A percentile compares a stretch with the other conserved stretches of the same genome.
Evolutionary conservation across 2,329 filamentous ascomycete genomes (phyloP).

Genomic region (Coniochaeta sp.): DNA sequence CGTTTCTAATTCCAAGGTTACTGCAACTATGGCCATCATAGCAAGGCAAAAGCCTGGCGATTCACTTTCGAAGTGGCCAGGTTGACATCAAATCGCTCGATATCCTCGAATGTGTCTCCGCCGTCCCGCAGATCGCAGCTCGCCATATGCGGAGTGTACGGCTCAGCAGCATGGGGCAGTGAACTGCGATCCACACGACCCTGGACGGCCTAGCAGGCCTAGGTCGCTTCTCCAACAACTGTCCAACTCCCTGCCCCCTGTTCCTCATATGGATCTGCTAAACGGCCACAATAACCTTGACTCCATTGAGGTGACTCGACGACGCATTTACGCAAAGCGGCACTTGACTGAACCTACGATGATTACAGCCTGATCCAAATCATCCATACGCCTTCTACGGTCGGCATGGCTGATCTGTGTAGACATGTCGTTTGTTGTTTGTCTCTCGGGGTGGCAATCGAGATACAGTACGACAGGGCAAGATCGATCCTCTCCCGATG

Average conservation of each 20-base stretch:
- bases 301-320: neutral
- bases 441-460: neutral
- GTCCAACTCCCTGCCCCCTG: neutral
- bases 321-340: neutral
- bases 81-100: neutral
- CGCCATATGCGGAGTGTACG: neutral
- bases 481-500: neutral
- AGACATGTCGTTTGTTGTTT: neutral
- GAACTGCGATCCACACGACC: neutral
- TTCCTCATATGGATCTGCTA: neutral
- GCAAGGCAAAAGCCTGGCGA: neutral
- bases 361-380: neutral
- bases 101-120: neutral
- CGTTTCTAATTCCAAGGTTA: neutral
- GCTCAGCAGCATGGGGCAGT: neutral
- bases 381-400: neutral
- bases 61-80: neutral
- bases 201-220: neutral
- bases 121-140: neutral
- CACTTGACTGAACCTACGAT: neutral
- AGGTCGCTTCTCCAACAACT: neutral
- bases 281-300: neutral
- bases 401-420: neutral
- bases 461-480: neutral
- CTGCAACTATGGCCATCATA: neutral